Conservation (phyloP, 2,329 filamentous ascomycete genomes). For the Beauveria sp. region DNA sequence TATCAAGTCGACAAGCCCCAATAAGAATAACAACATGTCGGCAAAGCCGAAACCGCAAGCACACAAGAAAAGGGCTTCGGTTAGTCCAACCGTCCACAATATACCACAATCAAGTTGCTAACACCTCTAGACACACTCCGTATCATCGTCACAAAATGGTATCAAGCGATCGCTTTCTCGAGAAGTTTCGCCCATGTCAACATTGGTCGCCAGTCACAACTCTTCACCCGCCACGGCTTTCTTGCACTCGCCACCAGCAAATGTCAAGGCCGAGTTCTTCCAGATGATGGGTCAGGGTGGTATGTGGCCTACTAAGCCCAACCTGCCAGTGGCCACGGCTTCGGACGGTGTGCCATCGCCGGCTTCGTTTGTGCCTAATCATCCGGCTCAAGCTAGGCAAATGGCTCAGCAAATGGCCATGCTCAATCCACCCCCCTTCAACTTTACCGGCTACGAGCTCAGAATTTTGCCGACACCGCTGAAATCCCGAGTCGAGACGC, state of each 20-base stretch:
- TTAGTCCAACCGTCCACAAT: constrained; percentile 23
- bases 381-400: constrained; percentile 21
- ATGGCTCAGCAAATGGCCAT: constrained; percentile 25
- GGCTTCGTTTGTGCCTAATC: constrained; percentile 18
- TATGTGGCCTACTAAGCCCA: constrained; percentile 29
- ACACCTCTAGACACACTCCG: constrained; percentile 40
- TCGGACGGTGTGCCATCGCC: constrained; percentile 19
- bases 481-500: constrained; percentile 93
- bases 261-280: constrained; percentile 32
- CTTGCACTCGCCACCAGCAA: constrained; percentile 41
- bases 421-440: constrained; percentile 20
- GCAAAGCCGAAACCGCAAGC: constrained; percentile 17
- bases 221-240: constrained; percentile 40
- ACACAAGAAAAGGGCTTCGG: constrained; percentile 36
- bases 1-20: constrained; percentile 28
- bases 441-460: constrained; percentile 35
- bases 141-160: constrained; percentile 43
- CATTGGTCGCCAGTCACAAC: constrained; percentile 42
- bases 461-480: constrained; percentile 59
- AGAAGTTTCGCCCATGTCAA: constrained; percentile 48
- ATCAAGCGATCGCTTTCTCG: constrained; percentile 39
- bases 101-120: constrained; percentile 16
- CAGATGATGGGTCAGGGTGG: constrained; percentile 21
- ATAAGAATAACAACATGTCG: constrained; percentile 18
- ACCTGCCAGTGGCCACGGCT: constrained; percentile 18